These are phyloP conservation scores for Phytophthora meadii DNA, from an alignment of 352 stramenopile species.

Conservation along the genomic window DNA sequence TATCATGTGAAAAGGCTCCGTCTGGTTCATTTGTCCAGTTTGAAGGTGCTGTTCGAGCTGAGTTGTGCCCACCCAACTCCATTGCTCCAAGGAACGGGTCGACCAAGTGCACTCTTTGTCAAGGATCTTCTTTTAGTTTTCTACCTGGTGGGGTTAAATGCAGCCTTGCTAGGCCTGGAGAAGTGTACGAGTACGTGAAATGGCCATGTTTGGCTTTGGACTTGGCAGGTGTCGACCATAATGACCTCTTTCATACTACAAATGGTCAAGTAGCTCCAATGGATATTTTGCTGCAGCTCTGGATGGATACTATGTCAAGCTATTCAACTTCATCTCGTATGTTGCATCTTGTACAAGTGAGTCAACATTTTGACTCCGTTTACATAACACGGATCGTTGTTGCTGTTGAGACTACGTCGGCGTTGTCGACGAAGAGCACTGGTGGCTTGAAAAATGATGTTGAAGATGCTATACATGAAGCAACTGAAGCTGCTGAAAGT, in stretches of 20 bases:
- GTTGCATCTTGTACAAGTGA: conserved; percentile 42
- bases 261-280: conserved; percentile 4
- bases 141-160: conserved; percentile 43
- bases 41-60: conserved; percentile 33
- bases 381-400: conserved; percentile 25
- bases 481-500: conserved; percentile 17
- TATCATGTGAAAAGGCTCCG: conserved; percentile 37
- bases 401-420: conserved; percentile 28
- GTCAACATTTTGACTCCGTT: background rate
- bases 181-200: conserved; percentile 51
- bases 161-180: conserved; percentile 33
- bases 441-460: background rate
- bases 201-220: conserved; percentile 40
- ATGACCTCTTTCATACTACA: conserved; percentile 10
- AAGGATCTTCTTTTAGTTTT: conserved; percentile 35
- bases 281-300: conserved; percentile 23
- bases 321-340: conserved; percentile 17
- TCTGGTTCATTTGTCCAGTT: conserved; percentile 44
- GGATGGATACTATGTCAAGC: conserved; percentile 29
- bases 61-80: conserved; percentile 40
- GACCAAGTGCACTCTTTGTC: conserved; percentile 39
- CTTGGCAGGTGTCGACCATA: conserved; percentile 24
- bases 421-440: background rate
- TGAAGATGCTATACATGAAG: conserved; percentile 20
- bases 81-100: conserved; percentile 31